phyloP scores from a whole-genome alignment of 805 yeast genomes.

The Monosporozyma unispora region DNA sequence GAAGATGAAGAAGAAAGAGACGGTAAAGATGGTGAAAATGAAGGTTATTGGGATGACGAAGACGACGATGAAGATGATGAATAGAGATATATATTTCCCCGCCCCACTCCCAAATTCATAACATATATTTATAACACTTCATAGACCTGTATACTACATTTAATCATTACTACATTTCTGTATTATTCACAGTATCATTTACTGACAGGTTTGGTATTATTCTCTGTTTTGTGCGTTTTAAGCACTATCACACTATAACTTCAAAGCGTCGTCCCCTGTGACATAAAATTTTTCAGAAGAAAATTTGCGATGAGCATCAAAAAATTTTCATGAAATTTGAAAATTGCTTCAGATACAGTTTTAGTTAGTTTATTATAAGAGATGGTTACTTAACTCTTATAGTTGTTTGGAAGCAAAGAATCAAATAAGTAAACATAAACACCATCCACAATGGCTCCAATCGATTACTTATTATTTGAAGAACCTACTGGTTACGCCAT shows the following conservation, averaged over 20 bases:
- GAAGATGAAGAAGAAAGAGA: constrained; percentile 45
- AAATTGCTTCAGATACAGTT: not conserved
- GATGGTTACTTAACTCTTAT: too few relatives aligned
- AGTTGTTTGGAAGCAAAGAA: too few relatives aligned
- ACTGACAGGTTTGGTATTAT: too few relatives aligned
- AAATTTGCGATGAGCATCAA: constrained; percentile 3
- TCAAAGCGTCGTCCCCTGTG: not conserved
- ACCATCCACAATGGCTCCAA: constrained; percentile 48
- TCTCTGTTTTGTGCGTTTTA: too few relatives aligned
- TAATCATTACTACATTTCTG: not conserved
- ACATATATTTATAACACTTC: not conserved
- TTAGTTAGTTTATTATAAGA: not conserved
- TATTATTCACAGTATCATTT: too few relatives aligned
- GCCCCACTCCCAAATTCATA: too few relatives aligned
- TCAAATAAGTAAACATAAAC: not conserved
- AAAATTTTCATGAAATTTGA: not conserved
- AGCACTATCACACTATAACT: not conserved
- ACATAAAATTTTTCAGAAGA: constrained; percentile 2
- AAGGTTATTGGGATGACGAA: not conserved
- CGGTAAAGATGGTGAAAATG: constrained; percentile 5
- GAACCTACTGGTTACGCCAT: constrained; percentile 98
- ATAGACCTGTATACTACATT: constrained; percentile 1
- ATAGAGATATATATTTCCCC: too few relatives aligned
- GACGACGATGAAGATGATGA: constrained; percentile 3
- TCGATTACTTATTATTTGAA: constrained; percentile 90